Evolutionary conservation across 306 rosid species (phyloP), one percentile per base, ranked within the genome.

Genomic region (Lablab purpureus): DNA sequence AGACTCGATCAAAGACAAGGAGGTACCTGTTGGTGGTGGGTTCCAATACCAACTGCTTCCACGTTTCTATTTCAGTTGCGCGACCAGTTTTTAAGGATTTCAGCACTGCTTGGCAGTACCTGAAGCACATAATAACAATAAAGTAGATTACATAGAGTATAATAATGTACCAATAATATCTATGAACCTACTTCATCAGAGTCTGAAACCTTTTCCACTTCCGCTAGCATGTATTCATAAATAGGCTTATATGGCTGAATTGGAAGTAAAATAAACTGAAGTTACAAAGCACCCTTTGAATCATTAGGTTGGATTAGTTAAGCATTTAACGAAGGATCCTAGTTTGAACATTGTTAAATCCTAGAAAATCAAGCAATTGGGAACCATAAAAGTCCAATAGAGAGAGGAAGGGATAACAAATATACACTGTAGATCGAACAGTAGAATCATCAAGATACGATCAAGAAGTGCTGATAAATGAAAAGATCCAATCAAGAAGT

Each of bases 161-260:
- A 60, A 66, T 19, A 84, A 45, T 3, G 32, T 34, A 78, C 32
- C 72, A 40, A 92, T 87, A 84, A 59, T 65, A 18, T 37, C 32
- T 18, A 32, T 55, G 17, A 62, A 89, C 96, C 89, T 90, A 94
- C 98, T 88, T 92, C 90, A 94, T 79, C 2, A n/a, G 98, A 90
- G 64, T 92, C 98, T 28, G 97, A 92, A 85, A 94, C 77, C 81
- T 83, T 94, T 69, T 97, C 98, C 69, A 94, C 92, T 89, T 94
- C 97, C 52, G 93, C 98, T 60, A 94, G 88, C 98, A 94, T 94
- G 85, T 89, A 75, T 15, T 97, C 98, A 82, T 94, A 92, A 66
- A 92, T 52, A 68, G 92, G 93, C 89, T 92, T 92, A 91, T 92
- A 94, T 49, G 98, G 98, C 63, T 90, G 97, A 83, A 94, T 92